Conservation (phyloP, 2,329 filamentous ascomycete species). For the Diplocarpon mali region DNA sequence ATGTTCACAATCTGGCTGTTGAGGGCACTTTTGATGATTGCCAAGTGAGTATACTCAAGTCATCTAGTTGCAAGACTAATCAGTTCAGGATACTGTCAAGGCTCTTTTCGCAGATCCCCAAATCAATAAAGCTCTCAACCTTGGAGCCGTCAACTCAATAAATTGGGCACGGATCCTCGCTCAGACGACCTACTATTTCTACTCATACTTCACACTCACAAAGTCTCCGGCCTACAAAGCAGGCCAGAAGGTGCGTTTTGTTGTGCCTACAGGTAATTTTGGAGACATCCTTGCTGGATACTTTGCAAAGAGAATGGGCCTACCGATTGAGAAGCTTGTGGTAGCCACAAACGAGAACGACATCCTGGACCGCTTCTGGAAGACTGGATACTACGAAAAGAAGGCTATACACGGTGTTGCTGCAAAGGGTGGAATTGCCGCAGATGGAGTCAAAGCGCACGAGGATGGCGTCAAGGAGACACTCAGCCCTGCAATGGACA, state of each 20-base stretch:
- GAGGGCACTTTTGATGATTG: conserved; percentile 93
- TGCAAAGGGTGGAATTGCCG: conserved; percentile 42
- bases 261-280: conserved; percentile 94
- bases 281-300: conserved; percentile 89
- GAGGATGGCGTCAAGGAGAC: conserved; percentile 77
- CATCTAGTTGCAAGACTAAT: conserved; percentile 7
- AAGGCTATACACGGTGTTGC: conserved; percentile 48
- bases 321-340: conserved; percentile 78
- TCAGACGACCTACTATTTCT: conserved; percentile 95
- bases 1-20: conserved; percentile 87
- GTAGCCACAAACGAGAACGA: conserved; percentile 97
- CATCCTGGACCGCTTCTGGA: conserved; percentile 92
- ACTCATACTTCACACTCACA: conserved; percentile 78
- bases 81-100: conserved; percentile 72
- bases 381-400: conserved; percentile 83
- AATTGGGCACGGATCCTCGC: conserved; percentile 93
- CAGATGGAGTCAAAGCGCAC: conserved; percentile 51
- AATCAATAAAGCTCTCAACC: conserved; percentile 70
- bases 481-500: conserved; percentile 92
- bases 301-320: conserved; percentile 82
- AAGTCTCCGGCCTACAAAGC: conserved; percentile 49
- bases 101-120: conserved; percentile 78
- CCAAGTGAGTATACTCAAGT: conserved; percentile 43
- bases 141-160: conserved; percentile 93
- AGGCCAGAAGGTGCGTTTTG: conserved; percentile 65